These are phyloP conservation scores for Teunomyces aglyptinius DNA, from an alignment of 805 yeast genomes.

Conservation along the genomic window DNA sequence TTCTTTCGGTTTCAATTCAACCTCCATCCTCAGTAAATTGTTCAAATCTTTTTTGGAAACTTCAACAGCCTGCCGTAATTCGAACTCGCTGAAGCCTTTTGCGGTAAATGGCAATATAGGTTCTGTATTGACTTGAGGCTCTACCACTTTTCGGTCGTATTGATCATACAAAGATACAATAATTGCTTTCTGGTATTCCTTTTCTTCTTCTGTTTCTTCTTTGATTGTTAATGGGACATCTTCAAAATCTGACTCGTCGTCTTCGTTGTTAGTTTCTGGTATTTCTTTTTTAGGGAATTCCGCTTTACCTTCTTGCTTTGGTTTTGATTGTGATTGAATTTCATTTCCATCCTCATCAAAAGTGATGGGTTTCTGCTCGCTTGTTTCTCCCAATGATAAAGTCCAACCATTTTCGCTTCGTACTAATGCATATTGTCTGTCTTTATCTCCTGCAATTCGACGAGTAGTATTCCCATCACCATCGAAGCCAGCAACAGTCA, in stretches of 20 bases:
- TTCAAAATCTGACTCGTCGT: conserved; percentile 19
- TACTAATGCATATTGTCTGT: conserved; percentile 69
- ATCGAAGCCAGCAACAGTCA: conserved; percentile 82
- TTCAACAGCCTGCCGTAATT: conserved; percentile 47
- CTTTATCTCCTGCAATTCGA: conserved; percentile 75
- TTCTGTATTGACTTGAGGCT: background rate
- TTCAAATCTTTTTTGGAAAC: conserved; percentile 44
- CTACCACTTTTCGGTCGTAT: conserved; percentile 11
- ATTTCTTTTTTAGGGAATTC: background rate
- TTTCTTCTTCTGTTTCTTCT: conserved; percentile 27
- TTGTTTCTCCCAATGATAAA: conserved; percentile 51
- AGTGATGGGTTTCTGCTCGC: conserved; percentile 44
- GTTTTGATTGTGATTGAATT: background rate
- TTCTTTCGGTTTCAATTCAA: background rate
- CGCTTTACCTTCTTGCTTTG: background rate
- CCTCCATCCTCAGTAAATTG: conserved; percentile 20
- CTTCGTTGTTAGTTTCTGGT: conserved; percentile 4
- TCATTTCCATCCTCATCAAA: conserved; percentile 43
- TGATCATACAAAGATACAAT: conserved; percentile 37
- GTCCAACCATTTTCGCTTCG: conserved; percentile 85
- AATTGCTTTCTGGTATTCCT: conserved; percentile 26
- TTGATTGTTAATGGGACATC: conserved; percentile 20
- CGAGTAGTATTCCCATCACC: conserved; percentile 52
- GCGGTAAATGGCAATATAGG: background rate
- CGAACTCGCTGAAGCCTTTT: conserved; percentile 28